These are phyloP conservation scores for Alloteropsis angusta DNA, from an alignment of 202 grass and related monocot genomes.

Conservation along the genomic window DNA sequence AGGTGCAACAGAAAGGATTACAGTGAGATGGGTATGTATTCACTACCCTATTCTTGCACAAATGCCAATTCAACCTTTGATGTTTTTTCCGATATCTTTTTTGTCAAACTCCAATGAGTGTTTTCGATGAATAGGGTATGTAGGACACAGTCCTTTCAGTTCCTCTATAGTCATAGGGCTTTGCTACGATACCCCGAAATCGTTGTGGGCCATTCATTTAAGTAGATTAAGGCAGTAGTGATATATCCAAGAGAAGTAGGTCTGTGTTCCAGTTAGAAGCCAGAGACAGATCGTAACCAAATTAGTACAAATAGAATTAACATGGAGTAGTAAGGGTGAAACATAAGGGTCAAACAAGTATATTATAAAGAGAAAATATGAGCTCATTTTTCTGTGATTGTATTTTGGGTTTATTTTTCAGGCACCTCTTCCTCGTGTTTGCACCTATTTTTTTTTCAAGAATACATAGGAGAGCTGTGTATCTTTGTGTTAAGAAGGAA, in stretches of 20 bases:
- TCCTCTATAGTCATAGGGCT: too few species aligned
- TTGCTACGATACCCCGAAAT: too few species aligned
- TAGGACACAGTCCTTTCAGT: background rate
- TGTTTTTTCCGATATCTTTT: background rate
- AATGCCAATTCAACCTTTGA: background rate
- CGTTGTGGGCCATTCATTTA: too few species aligned
- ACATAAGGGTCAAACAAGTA: background rate
- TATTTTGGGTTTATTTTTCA: background rate
- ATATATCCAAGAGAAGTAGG: background rate
- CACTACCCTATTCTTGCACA: background rate
- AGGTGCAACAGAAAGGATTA: constrained; percentile 53
- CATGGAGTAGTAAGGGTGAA: background rate
- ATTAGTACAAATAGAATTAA: background rate
- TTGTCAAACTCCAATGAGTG: background rate
- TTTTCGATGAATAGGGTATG: background rate
- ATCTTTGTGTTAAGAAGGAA: too few species aligned
- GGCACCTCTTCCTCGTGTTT: background rate
- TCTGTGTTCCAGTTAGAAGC: background rate
- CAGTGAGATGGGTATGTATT: constrained; percentile 81
- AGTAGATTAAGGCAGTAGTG: too few species aligned
- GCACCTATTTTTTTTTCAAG: too few species aligned
- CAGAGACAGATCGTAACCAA: background rate
- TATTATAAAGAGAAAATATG: background rate
- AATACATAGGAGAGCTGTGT: too few species aligned
- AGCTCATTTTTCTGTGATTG: background rate